Evolutionary conservation across 352 stramenopile species (phyloP), one percentile per base, ranked within the genome.

Genomic region (Pythium myriotylum): DNA sequence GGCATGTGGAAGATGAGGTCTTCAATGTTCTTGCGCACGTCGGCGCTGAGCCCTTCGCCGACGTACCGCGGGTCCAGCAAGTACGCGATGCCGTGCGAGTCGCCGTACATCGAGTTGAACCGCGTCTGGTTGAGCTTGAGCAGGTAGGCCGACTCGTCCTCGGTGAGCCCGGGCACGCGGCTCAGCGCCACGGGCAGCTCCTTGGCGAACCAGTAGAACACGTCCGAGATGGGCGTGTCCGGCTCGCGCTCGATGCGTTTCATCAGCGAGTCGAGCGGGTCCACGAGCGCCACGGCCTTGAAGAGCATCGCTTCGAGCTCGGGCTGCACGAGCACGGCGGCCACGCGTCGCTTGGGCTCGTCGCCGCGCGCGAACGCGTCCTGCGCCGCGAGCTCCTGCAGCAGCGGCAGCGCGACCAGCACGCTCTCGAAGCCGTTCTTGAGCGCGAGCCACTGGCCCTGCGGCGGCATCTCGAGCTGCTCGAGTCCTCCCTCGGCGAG

Each of bases 21-120:
- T 35, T 79, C 72, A 14, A 74, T 55, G 53, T 54, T 65, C 35
- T 79, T 72, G 20, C 72, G 68, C 22, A 74, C 65, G 17, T 79
- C 54, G 63, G 32, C 24, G 54, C 62, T 50, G 65, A 74, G 65
- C 68, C 72, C 72, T 79, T 71, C 60, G 65, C 76, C 54, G 72
- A 59, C 23, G 76, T 55, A 66, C 70, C 69, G 65, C 54, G 72
- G 69, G 59, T 81, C 59, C 61, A 79, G 66, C 71, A 67, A 47
- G 24, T 62, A 68, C 27, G 60, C 60, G 27, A 68, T 68, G 53
- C 60, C 60, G 26, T 68, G 60, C 22, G 52, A 49, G 39, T 68
- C 60, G 14, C 60, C 60, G 43, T 68, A 68, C 52, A 68, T 68
- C 6, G 43, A 52, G 22, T 62, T 68, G 55, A 73, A 73, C 17